These are phyloP conservation scores for Suhomyces bolitotheri DNA, from an alignment of 1,139 yeast genomes.

Conservation along the genomic window DNA sequence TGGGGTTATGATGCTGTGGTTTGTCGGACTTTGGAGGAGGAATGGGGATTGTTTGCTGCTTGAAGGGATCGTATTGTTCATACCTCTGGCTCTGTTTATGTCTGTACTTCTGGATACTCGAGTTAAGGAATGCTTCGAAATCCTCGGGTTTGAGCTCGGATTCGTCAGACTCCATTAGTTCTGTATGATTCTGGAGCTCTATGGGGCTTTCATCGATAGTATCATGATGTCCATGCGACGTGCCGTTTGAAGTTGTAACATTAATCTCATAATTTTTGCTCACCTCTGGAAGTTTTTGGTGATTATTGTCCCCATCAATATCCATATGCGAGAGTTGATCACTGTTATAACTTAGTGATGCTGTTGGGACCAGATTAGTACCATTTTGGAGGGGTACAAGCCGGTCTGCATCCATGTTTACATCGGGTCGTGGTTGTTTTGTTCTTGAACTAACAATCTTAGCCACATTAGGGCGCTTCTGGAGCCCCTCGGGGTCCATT, in stretches of 20 bases:
- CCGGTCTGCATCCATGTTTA: not conserved
- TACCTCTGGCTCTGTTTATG: slow-evolving; percentile 25
- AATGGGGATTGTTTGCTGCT: not conserved
- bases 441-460: slow-evolving; percentile 5
- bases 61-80: slow-evolving; percentile 15
- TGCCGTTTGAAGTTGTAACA: not conserved
- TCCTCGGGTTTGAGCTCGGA: slow-evolving; percentile 14
- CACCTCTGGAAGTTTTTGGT: not conserved
- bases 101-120: slow-evolving; percentile 36
- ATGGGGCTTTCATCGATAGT: not conserved
- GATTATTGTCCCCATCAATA: no score
- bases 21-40: not conserved
- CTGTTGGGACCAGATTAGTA: not conserved
- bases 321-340: no score
- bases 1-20: slow-evolving; percentile 14
- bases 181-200: not conserved
- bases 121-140: slow-evolving; percentile 40
- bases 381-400: not conserved
- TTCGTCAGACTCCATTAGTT: not conserved
- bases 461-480: slow-evolving; percentile 24
- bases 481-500: slow-evolving; percentile 2
- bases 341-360: no score
- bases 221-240: not conserved
- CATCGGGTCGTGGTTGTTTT: not conserved
- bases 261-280: not conserved